Evolutionary conservation across 2,329 filamentous ascomycete genomes (phyloP).

Genomic region (Verticillium alfalfae): DNA sequence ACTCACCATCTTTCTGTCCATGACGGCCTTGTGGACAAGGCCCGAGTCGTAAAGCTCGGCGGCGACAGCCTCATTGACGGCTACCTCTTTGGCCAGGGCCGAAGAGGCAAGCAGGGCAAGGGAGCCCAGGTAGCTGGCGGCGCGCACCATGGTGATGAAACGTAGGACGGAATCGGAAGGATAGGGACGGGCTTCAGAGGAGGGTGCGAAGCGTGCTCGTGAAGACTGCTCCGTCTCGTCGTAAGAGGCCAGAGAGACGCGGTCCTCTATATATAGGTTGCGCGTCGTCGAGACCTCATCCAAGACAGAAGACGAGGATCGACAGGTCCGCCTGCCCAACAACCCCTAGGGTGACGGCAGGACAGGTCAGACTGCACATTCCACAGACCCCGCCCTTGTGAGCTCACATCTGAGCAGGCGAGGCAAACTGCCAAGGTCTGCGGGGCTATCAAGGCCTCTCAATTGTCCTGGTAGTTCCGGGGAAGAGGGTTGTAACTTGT

Average conservation of each 20-base stretch:
- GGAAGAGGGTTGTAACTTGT: not conserved
- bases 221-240: not conserved
- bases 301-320: not conserved
- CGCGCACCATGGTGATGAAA: conserved; percentile 8
- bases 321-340: not conserved
- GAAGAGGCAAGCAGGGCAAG: conserved; percentile 11
- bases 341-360: not conserved
- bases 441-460: not conserved
- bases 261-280: not conserved
- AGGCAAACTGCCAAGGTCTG: not conserved
- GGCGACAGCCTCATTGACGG: conserved; percentile 8
- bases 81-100: conserved; percentile 11
- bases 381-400: not conserved
- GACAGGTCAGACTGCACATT: not conserved
- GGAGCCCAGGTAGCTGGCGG: conserved; percentile 8
- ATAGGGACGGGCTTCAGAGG: not conserved
- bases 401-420: not conserved
- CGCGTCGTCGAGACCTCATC: not conserved
- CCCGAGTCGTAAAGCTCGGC: conserved; percentile 12
- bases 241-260: not conserved
- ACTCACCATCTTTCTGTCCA: conserved; percentile 10
- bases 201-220: not conserved
- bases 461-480: not conserved
- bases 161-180: not conserved
- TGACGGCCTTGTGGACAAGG: conserved; percentile 10